These are phyloP conservation scores for Alternaria infectoria DNA, from an alignment of 2,329 filamentous ascomycete species.

Conservation along the genomic window DNA sequence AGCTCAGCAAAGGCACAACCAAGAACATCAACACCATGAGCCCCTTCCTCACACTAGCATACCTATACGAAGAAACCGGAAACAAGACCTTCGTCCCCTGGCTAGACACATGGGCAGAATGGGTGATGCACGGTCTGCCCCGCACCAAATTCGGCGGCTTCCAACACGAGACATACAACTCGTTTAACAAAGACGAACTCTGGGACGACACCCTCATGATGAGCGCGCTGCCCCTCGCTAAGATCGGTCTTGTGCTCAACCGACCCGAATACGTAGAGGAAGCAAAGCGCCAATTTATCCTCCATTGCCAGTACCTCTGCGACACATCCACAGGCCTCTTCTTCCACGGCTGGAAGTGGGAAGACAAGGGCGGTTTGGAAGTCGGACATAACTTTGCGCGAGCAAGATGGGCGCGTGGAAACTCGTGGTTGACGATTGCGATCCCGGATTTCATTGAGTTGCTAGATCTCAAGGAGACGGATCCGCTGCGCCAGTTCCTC, in stretches of 20 bases:
- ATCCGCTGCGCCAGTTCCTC: constrained; percentile 67
- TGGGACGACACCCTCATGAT: constrained; percentile 92
- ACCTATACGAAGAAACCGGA: constrained; percentile 76
- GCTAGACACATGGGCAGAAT: constrained; percentile 82
- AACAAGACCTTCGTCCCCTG: constrained; percentile 75
- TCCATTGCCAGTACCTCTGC: constrained; percentile 80
- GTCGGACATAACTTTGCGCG: constrained; percentile 62
- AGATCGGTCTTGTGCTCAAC: constrained; percentile 74
- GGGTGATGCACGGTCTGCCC: constrained; percentile 78
- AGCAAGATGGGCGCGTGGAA: constrained; percentile 65
- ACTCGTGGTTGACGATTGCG: constrained; percentile 81
- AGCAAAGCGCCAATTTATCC: constrained; percentile 76
- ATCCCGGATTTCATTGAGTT: constrained; percentile 82
- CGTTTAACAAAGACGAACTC: constrained; percentile 74
- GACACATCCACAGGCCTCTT: constrained; percentile 75
- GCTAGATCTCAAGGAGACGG: constrained; percentile 64
- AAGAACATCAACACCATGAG: constrained; percentile 91
- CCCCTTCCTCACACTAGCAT: constrained; percentile 75
- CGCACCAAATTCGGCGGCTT: constrained; percentile 75
- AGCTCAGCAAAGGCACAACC: constrained; percentile 74
- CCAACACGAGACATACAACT: constrained; percentile 77
- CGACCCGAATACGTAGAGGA: constrained; percentile 77
- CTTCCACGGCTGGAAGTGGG: constrained; percentile 84
- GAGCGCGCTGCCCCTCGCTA: constrained; percentile 80
- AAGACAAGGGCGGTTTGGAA: constrained; percentile 61